These are phyloP conservation scores for Diaporthe velutina DNA, from an alignment of 2,329 filamentous ascomycete genomes.

Conservation along the genomic window DNA sequence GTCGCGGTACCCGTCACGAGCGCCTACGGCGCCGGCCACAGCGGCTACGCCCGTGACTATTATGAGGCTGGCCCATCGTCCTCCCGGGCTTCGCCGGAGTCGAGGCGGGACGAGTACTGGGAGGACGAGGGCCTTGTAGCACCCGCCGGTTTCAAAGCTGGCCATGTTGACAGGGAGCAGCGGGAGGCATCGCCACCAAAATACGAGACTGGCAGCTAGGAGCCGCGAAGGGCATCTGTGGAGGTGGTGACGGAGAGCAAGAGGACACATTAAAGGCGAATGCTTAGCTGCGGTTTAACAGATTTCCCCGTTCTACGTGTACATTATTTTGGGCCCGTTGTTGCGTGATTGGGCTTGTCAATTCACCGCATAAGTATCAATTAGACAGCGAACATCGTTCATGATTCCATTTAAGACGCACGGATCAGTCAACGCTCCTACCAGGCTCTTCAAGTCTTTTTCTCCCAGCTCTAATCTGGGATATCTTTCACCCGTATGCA, in stretches of 20 bases:
- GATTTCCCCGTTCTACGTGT: not conserved
- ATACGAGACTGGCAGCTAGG: slow-evolving; percentile 33
- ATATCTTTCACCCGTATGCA: slow-evolving; percentile 22
- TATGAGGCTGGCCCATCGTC: not conserved
- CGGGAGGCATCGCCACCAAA: slow-evolving; percentile 29
- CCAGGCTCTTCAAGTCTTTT: not conserved
- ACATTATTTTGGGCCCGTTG: not conserved
- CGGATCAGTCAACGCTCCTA: not conserved
- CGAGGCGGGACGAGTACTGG: slow-evolving; percentile 1
- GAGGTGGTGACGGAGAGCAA: slow-evolving; percentile 26
- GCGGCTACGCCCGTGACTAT: not conserved
- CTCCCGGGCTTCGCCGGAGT: not conserved
- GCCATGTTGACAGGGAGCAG: not conserved
- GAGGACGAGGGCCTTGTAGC: not conserved
- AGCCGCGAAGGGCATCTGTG: slow-evolving; percentile 5
- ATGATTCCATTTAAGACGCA: not conserved
- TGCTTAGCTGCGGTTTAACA: not conserved
- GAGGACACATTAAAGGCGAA: not conserved
- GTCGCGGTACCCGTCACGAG: slow-evolving; percentile 6
- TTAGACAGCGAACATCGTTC: slow-evolving; percentile 8
- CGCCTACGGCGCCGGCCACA: not conserved
- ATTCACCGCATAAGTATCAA: not conserved
- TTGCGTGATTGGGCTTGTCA: not conserved
- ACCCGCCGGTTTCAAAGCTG: not conserved
- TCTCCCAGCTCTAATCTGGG: slow-evolving; percentile 5